Evolutionary conservation across 257 asterid species (phyloP).

Genomic region (Hygrophila difformis): DNA sequence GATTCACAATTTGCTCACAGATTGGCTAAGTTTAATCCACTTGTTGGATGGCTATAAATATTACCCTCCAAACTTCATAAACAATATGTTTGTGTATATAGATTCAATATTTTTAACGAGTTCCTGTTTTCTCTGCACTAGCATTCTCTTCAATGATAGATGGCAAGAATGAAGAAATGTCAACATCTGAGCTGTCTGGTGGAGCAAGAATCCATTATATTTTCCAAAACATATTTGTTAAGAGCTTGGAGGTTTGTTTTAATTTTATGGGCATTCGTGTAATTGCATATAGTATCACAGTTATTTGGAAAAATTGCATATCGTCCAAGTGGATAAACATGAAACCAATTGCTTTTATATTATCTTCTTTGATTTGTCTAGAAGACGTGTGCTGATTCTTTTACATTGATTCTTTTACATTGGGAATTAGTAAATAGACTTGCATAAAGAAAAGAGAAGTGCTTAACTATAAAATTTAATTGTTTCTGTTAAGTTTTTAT

Average conservation of each 20-base stretch:
- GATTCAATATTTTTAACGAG: neutral
- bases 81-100: too few relatives aligned
- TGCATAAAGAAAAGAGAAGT: neutral
- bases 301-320: neutral
- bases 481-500: too few relatives aligned
- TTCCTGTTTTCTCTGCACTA: constrained; percentile 29
- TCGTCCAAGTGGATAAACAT: neutral
- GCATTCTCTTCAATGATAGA: constrained; percentile 90
- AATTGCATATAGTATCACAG: neutral
- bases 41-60: too few relatives aligned
- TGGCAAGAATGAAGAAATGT: constrained; percentile 89
- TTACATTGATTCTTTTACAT: too few relatives aligned
- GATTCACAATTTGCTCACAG: too few relatives aligned
- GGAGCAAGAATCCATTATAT: constrained; percentile 98
- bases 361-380: neutral
- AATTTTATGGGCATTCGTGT: constrained; percentile 11
- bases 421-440: constrained; percentile 5
- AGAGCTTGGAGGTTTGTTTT: constrained; percentile 76
- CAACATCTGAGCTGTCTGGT: constrained; percentile 88
- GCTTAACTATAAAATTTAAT: neutral
- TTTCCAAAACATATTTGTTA: constrained; percentile 82
- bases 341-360: neutral
- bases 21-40: too few relatives aligned
- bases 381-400: neutral
- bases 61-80: neutral